Base-by-base conservation (phyloP, 768 basidiomycete species). In the Heimioporus sp. region DNA sequence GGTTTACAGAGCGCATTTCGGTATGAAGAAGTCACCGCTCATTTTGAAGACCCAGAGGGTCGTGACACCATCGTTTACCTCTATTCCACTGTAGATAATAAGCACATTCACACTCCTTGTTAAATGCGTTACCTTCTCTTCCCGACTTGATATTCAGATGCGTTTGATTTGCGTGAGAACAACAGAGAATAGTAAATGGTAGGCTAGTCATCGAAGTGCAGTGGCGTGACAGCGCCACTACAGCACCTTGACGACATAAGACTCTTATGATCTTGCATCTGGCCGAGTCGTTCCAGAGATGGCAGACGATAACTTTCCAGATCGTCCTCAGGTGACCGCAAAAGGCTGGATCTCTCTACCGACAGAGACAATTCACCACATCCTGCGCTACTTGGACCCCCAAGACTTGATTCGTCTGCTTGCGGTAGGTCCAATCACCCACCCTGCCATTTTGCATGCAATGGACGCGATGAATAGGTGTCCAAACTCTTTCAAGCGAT, bases 341-440 rank as follows among this genome's bases (percentile, higher is more conserved):
- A 12, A 38, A 6, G 35, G 16, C 17, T 48, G 11, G 21, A 31
- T 37, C 13, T 21, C 44, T 15, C 55, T 64, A 24, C 61, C 61
- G 17, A 35, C 45, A 36, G 61, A 62, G 47, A 64, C 53, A 12
- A 47, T 61, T 42, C 45, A 41, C 31, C 48, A 55, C 24, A 53
- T 63, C 10, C 7, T 61, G 4, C 41, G 21, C 20, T 37, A 24
- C 34, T 6, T 53, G 0, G 49, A 10, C 10, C 53, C 59, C n/a
- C 53, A 30, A 42, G 55, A 61, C 12, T 36, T 63, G 10, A 53
- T 63, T 15, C 49, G 45, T 49, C 37, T 64, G 5, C 55, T 34
- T 51, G 34, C 36, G 10, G 62, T 62, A 47, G 13, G 61, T 46
- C 16, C 30, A 6, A 21, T 32, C 17, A 20, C 28, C 4, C 31